Conservation (phyloP, 2,329 filamentous ascomycete species). For the Phaeosphaeriaceae sp. region DNA sequence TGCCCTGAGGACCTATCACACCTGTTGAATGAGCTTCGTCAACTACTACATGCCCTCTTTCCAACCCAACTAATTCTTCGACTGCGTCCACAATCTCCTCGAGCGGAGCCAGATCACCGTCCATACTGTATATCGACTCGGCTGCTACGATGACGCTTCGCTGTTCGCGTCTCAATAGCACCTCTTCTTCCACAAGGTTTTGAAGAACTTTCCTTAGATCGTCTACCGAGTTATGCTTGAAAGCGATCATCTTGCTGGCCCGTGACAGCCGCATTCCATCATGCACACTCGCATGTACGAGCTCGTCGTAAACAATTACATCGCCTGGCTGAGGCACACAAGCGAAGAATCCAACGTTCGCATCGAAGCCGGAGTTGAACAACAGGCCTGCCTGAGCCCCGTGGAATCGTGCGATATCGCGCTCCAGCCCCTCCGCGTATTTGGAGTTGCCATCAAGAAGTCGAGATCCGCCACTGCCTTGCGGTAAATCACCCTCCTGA, state of each 20-base stretch:
- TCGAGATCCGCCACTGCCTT: conserved; percentile 65
- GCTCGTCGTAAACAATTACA: conserved; percentile 74
- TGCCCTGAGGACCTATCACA: conserved; percentile 63
- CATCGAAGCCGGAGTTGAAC: conserved; percentile 60
- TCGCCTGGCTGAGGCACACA: conserved; percentile 63
- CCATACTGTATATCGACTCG: conserved; percentile 68
- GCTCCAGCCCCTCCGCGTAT: conserved; percentile 64
- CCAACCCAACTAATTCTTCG: conserved; percentile 64
- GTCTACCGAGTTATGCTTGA: neutral
- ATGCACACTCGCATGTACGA: conserved; percentile 79
- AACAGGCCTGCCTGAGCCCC: conserved; percentile 62
- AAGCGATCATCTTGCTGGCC: neutral
- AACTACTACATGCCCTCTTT: conserved; percentile 68
- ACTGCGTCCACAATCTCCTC: conserved; percentile 63
- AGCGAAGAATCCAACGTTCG: conserved; percentile 50
- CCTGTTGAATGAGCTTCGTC: conserved; percentile 74
- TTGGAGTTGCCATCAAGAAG: conserved; percentile 68
- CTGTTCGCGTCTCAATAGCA: neutral
- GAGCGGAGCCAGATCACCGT: conserved; percentile 73
- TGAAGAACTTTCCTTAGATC: neutral
- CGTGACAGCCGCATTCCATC: conserved; percentile 76
- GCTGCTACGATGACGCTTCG: neutral
- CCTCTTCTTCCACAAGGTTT: neutral
- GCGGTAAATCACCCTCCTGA: conserved; percentile 47
- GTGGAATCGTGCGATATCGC: conserved; percentile 66